Evolutionary conservation across 2,329 filamentous ascomycete genomes (phyloP).

Genomic region (Fusarium sp.): DNA sequence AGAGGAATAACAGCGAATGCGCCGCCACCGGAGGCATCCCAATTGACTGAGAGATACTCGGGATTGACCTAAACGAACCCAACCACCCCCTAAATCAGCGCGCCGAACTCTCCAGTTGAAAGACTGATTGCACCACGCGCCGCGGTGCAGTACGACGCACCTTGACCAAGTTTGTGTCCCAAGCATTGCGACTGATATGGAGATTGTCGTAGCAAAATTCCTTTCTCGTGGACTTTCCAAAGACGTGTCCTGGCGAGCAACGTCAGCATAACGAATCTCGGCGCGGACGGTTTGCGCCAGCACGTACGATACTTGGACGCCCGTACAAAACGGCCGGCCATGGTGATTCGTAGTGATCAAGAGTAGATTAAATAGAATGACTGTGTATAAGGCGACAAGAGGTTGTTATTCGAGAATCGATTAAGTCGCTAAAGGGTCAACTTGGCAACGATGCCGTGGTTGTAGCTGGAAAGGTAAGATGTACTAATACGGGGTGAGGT

Average conservation of each 20-base stretch:
- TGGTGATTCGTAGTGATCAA: slow-evolving; percentile 50
- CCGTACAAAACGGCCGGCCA: slow-evolving; percentile 75
- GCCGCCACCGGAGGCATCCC: slow-evolving; percentile 95
- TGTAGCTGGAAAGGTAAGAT: slow-evolving; percentile 35
- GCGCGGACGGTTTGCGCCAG: slow-evolving; percentile 45
- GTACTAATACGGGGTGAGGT: slow-evolving; percentile 26
- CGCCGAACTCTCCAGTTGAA: slow-evolving; percentile 31
- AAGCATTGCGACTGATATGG: slow-evolving; percentile 96
- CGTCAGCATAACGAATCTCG: slow-evolving; percentile 43
- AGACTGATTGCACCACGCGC: slow-evolving; percentile 27
- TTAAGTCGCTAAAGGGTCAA: slow-evolving; percentile 26
- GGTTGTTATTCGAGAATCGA: slow-evolving; percentile 13
- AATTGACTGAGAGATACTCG: slow-evolving; percentile 96
- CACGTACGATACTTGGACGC: slow-evolving; percentile 76
- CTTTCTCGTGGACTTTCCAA: slow-evolving; percentile 94
- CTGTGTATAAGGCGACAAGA: slow-evolving; percentile 12
- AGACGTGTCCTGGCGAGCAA: slow-evolving; percentile 84
- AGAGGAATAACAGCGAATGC: slow-evolving; percentile 96
- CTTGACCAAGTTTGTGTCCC: slow-evolving; percentile 99
- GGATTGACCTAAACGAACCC: slow-evolving; percentile 80
- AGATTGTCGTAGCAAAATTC: slow-evolving; percentile 99
- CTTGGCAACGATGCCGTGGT: slow-evolving; percentile 39
- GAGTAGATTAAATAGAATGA: slow-evolving; percentile 17
- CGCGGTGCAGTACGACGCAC: slow-evolving; percentile 79
- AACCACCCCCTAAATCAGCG: slow-evolving; percentile 44